phyloP scores from a whole-genome alignment of 2,329 filamentous ascomycete genomes.

The Neonectria sp. region DNA sequence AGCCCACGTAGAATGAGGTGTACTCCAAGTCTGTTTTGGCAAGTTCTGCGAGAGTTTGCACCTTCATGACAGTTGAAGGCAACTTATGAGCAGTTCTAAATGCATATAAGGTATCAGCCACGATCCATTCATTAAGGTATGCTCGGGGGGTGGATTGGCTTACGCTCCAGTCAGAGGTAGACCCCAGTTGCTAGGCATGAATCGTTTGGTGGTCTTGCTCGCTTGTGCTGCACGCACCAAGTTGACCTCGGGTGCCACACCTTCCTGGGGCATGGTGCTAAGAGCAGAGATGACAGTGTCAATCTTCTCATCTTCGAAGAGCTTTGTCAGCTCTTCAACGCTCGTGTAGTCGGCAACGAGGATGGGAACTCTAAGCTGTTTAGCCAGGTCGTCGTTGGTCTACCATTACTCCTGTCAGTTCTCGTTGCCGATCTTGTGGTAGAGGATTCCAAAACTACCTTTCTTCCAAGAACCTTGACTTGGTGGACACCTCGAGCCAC shows the following conservation, averaged over 20 bases:
- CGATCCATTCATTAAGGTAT: too few species aligned
- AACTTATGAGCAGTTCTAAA: too few species aligned
- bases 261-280: background rate
- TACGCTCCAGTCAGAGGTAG: background rate
- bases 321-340: background rate
- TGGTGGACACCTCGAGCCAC: constrained; percentile 5
- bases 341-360: constrained; percentile 7
- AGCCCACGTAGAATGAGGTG: constrained; percentile 1
- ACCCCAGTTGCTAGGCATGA: constrained; percentile 20
- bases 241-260: background rate
- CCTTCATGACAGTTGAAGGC: background rate
- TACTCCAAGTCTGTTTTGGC: background rate
- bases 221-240: constrained; percentile 6
- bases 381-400: background rate
- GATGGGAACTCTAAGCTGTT: background rate
- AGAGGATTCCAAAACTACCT: too few species aligned
- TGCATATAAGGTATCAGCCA: background rate
- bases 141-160: background rate
- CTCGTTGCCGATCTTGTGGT: too few species aligned
- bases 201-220: background rate
- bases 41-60: background rate
- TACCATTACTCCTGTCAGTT: too few species aligned
- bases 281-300: constrained; percentile 17
- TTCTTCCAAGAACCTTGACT: constrained; percentile 15
- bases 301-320: constrained; percentile 5